phyloP scores from a whole-genome alignment of 129 eudicot genomes.

The Pseudognaphalium luteoalbum region DNA sequence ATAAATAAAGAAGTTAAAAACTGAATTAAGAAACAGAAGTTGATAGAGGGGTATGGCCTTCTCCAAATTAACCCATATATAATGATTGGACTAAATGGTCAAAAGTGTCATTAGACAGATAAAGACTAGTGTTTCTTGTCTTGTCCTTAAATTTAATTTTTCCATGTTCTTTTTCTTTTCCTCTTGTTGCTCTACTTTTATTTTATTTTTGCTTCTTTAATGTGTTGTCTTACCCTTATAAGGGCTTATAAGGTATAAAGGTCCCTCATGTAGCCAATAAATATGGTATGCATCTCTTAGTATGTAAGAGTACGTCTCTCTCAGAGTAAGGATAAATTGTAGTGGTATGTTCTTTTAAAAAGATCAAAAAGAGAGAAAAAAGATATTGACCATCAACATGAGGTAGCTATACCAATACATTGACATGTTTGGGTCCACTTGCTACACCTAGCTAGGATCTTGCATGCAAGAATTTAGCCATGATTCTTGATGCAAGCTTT shows the following conservation, averaged over 20 bases:
- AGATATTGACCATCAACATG: constrained; percentile 28
- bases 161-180: constrained; percentile 33
- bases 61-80: constrained; percentile 37
- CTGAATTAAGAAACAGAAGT: constrained; percentile 35
- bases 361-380: constrained; percentile 18
- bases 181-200: constrained; percentile 25
- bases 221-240: constrained; percentile 37
- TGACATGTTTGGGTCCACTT: constrained; percentile 31
- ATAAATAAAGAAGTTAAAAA: constrained; percentile 41
- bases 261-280: constrained; percentile 47
- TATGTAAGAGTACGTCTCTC: constrained; percentile 28
- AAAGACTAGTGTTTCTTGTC: constrained; percentile 70
- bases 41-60: constrained; percentile 52
- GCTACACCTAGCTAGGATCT: constrained; percentile 7
- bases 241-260: constrained; percentile 30
- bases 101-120: constrained; percentile 65
- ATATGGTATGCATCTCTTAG: constrained; percentile 36
- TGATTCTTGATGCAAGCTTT: constrained; percentile 22
- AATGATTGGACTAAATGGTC: constrained; percentile 74
- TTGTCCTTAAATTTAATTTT: constrained; percentile 51
- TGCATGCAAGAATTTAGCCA: constrained; percentile 14
- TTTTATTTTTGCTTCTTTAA: constrained; percentile 13
- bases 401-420: constrained; percentile 22
- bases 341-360: constrained; percentile 27
- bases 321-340: constrained; percentile 25